A percentile compares a stretch with the other conserved stretches of the same genome.
Evolutionary conservation across 306 rosid genomes (phyloP).

Genomic region (Inga oerstediana): DNA sequence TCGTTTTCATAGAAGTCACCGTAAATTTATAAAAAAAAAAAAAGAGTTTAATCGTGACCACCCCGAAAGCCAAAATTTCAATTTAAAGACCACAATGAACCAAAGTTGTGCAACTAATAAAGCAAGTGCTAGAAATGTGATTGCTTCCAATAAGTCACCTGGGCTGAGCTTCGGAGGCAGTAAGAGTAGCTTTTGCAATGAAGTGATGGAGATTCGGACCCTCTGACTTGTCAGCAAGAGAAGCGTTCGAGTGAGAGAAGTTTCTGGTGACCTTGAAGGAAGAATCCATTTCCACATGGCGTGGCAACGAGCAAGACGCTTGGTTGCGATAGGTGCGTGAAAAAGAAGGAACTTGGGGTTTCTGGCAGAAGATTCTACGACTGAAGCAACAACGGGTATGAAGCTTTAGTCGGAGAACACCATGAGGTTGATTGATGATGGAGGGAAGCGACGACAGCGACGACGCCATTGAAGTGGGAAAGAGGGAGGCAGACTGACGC

Average conservation of each 20-base stretch:
- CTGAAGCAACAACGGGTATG: conserved; percentile 46
- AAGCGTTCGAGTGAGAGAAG: conserved; percentile 43
- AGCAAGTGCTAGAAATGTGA: not conserved
- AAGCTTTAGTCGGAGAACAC: conserved; percentile 51
- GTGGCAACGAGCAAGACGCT: conserved; percentile 16
- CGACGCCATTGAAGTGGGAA: conserved; percentile 44
- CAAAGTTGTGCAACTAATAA: not conserved
- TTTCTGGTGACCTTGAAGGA: conserved; percentile 36
- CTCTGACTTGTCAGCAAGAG: conserved; percentile 33
- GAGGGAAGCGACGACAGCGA: conserved; percentile 51
- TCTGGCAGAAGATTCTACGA: conserved; percentile 35
- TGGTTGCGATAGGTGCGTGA: conserved; percentile 31
- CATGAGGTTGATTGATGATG: conserved; percentile 57
- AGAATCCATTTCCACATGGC: conserved; percentile 20
- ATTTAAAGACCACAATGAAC: not conserved
- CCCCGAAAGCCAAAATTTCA: not conserved
- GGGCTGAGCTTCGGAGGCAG: conserved; percentile 54
- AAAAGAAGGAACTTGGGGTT: conserved; percentile 23
- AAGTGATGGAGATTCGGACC: conserved; percentile 50
- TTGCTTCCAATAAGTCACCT: conserved; percentile 44
- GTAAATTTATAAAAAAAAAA: not conserved
- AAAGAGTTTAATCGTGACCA: not conserved
- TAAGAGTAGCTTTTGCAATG: conserved; percentile 56
- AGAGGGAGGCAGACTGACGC: not conserved
- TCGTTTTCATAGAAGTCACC: not conserved